phyloP scores from a whole-genome alignment of 805 yeast species.

The Candida sakaeoensis region DNA sequence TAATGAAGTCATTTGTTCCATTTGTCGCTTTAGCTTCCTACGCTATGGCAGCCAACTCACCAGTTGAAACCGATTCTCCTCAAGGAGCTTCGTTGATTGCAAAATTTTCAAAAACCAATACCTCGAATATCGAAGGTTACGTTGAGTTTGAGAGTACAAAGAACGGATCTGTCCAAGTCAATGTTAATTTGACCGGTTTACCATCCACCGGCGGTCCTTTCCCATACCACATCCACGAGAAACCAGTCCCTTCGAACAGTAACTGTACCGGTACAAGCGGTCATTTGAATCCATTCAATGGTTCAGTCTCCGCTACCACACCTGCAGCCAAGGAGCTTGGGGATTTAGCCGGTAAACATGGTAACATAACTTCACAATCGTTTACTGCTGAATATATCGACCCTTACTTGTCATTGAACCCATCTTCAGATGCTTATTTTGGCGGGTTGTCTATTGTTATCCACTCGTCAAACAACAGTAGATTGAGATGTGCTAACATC shows the following conservation, averaged over 20 bases:
- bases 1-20: background rate
- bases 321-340: conserved; percentile 29
- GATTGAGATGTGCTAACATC: conserved; percentile 40
- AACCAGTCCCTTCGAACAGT: conserved; percentile 35
- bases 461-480: conserved; percentile 28
- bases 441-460: conserved; percentile 35
- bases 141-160: conserved; percentile 26
- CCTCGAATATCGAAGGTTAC: conserved; percentile 22
- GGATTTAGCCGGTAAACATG: conserved; percentile 40
- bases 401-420: conserved; percentile 29
- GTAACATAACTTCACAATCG: conserved; percentile 27
- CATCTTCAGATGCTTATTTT: conserved; percentile 23
- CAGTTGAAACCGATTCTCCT: conserved; percentile 28
- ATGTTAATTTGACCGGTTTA: conserved; percentile 29
- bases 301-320: conserved; percentile 21
- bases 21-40: conserved; percentile 6
- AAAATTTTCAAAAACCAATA: conserved; percentile 15
- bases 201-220: conserved; percentile 37
- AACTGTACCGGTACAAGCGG: conserved; percentile 33
- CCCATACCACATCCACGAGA: conserved; percentile 36
- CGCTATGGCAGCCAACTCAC: conserved; percentile 19
- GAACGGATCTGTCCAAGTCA: conserved; percentile 31
- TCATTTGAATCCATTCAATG: conserved; percentile 39
- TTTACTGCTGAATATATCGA: conserved; percentile 23
- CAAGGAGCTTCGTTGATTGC: conserved; percentile 26